These are phyloP conservation scores for Raphanus sativus DNA, from an alignment of 345 rosid genomes.

Conservation along the genomic window DNA sequence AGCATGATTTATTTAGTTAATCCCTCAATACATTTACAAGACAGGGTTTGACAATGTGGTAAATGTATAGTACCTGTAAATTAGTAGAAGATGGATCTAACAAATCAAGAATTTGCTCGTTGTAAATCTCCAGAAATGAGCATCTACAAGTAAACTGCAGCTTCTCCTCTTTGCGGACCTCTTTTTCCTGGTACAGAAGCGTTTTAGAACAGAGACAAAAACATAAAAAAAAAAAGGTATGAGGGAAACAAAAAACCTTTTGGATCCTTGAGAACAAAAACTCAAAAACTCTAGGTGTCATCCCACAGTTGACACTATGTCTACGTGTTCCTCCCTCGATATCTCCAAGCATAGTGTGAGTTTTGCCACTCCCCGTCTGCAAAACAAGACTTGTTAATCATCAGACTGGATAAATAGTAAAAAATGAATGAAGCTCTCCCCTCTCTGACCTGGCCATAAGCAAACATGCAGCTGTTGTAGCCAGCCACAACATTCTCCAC, in stretches of 20 bases:
- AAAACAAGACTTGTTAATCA: background rate
- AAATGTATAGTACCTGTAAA: conserved; percentile 58
- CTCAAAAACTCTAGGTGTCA: conserved; percentile 97
- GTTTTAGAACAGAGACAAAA: background rate
- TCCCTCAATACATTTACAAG: background rate
- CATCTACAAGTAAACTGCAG: conserved; percentile 78
- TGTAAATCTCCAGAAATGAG: conserved; percentile 96
- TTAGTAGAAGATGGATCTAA: conserved; percentile 83
- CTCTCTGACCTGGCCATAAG: conserved; percentile 78
- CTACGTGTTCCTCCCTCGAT: conserved; percentile 94
- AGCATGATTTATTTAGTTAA: background rate
- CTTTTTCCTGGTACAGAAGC: conserved; percentile 70
- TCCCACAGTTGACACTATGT: conserved; percentile 92
- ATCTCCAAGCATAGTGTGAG: conserved; percentile 99
- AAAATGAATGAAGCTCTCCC: conserved; percentile 19
- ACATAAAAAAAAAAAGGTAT: background rate
- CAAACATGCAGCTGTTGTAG: conserved; percentile 99
- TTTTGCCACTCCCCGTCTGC: conserved; percentile 99
- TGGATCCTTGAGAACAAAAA: conserved; percentile 84
- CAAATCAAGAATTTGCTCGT: conserved; percentile 96
- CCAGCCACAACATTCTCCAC: conserved; percentile 96
- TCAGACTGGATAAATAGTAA: conserved; percentile 1
- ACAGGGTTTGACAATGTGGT: background rate
- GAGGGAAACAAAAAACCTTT: conserved; percentile 50
- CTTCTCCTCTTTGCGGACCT: conserved; percentile 77